Conservation (phyloP, 2,329 filamentous ascomycete genomes). For the Lasiodiplodia theobromae region DNA sequence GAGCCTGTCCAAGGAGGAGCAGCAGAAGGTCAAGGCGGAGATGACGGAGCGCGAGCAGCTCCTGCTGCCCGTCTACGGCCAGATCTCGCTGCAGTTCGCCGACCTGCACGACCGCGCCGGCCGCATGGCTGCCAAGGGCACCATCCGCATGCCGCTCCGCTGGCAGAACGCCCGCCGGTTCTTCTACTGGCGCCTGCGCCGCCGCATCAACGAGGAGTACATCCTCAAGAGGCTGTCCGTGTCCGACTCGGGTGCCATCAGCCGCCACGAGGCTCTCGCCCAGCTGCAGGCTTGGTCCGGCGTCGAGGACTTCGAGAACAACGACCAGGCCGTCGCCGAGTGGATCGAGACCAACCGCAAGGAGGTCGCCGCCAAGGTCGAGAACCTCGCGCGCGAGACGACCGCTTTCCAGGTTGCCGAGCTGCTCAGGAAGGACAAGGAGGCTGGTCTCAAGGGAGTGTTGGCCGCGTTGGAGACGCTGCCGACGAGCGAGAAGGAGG, state of each 20-base stretch:
- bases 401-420: slow-evolving; percentile 74
- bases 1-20: slow-evolving; percentile 74
- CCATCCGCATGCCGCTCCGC: slow-evolving; percentile 81
- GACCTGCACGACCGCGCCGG: slow-evolving; percentile 96
- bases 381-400: slow-evolving; percentile 79
- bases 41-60: slow-evolving; percentile 86
- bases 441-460: slow-evolving; percentile 81
- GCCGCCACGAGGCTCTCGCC: slow-evolving; percentile 72
- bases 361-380: slow-evolving; percentile 81
- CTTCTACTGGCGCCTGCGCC: slow-evolving; percentile 99
- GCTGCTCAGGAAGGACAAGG: slow-evolving; percentile 69
- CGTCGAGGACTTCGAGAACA: slow-evolving; percentile 75
- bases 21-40: slow-evolving; percentile 80
- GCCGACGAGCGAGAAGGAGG: slow-evolving; percentile 86
- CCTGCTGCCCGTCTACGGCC: slow-evolving; percentile 89
- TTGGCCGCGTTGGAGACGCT: slow-evolving; percentile 85
- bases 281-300: slow-evolving; percentile 84
- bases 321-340: slow-evolving; percentile 82
- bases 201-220: slow-evolving; percentile 95
- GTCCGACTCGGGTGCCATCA: slow-evolving; percentile 55
- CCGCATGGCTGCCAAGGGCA: slow-evolving; percentile 97
- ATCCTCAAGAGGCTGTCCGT: slow-evolving; percentile 85
- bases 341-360: slow-evolving; percentile 98
- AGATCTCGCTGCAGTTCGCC: slow-evolving; percentile 96
- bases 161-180: slow-evolving; percentile 92